Evolutionary conservation across 768 basidiomycete species (phyloP), one percentile per base, ranked within the genome.

Genomic region (Glaciozyma martinii): DNA sequence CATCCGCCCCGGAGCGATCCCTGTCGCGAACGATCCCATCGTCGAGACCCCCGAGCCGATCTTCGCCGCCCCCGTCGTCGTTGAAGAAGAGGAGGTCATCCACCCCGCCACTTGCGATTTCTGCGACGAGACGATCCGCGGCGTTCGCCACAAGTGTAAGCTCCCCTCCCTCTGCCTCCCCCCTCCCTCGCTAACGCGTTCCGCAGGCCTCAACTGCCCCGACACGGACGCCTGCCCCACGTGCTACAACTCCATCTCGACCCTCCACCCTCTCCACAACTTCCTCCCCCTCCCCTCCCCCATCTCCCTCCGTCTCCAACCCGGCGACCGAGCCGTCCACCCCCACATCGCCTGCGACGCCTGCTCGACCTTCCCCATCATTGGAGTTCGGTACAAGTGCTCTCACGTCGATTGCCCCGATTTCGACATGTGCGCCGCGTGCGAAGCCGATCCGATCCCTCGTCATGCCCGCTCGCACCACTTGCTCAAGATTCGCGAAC

Each of bases 301-400:
- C 25, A n/a, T 55, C 54, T 6, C 19, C 21, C 25, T 32, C 27
- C 27, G 25, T 1, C 0, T 29, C 4, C 43, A 29, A 9, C 33
- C 49, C 4, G 33, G 18, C 33, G n/a, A 54, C 21, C 10, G 5
- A 2, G 30, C 27, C 27, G 25, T 57, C 32, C 90, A 92, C 74
- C 42, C 29, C 30, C 74, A 76, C 66, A 88, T 88, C 9, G 81
- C 76, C 15, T 93, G 90, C 77, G 82, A 92, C 74, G 46, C 27
- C 46, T 93, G 90, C 71, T 84, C 87, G 66, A 27, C 16, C 16
- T 85, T 84, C 1, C 75, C 79, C 3, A 87, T 93, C 70, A 70
- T 76, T 32, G 90, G 90, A 3, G 78, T 80, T 53, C 84, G 90
- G 53, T 91, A 83, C 78, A 87, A 88, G 86, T 93, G 90, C 77